Base-by-base conservation (phyloP, 805 yeast species). In the Candida adriatica region DNA sequence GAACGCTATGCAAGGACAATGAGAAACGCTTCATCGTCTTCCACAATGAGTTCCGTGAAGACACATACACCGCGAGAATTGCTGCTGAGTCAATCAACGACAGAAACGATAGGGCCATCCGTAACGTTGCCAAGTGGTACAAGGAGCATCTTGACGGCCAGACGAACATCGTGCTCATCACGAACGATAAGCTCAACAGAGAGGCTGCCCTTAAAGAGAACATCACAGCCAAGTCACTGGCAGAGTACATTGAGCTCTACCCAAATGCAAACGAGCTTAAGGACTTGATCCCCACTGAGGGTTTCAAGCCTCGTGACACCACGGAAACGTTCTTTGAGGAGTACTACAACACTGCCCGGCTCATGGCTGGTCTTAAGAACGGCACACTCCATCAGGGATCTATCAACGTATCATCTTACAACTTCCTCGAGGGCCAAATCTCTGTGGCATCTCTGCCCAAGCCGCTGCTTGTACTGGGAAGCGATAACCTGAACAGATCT, bases 351-450 rank as follows among this genome's bases (percentile, higher is more conserved):
- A 73, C 77, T 26, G 74, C 97, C 0, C 70, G 95, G 59, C 65
- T 87, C 10, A 75, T 86, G 73, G 97, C 95, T 30, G 98, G 98
- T 27, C 57, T 90, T 39, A 82, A 80, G 51, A 82, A 77, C 46
- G 95, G 95, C 15, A 77, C 90, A 9, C 61, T 92, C 27, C 82
- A 80, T 53, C 96, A 86, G 58, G 98, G 98, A 19, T 67, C 68
- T 18, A 68, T 92, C 45, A 73, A 75, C 44, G 75, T 88, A 13
- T 84, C 90, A 5, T 77, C 87, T 13, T 92, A 86, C 55, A 92
- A 92, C 54, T 79, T 82, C 49, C 65, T 88, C 36, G 95, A 92
- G 60, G 98, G 95, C 30, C 70, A 82, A 1, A 79, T 92, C 3
- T 69, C 74, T 30, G 72, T 82, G 5, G 63, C 79, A 2, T 73